Conservation (phyloP, 805 yeast genomes). For the Cyberlindnera amylophila region DNA sequence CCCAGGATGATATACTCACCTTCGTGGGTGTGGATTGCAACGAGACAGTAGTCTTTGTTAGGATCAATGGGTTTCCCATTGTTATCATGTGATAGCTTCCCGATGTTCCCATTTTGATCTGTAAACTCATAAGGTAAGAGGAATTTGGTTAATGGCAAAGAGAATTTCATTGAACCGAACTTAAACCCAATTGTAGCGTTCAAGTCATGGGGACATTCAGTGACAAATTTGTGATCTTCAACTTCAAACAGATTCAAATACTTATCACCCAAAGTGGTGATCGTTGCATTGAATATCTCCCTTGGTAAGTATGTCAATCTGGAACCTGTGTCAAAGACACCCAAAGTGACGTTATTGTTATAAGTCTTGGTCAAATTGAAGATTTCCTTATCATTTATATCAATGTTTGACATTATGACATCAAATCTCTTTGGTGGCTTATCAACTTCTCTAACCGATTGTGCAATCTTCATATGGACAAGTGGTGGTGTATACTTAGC, state of each 20-base stretch:
- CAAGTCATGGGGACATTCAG: not conserved
- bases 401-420: conserved; percentile 14
- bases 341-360: conserved; percentile 9
- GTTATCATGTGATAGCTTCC: not conserved
- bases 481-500: conserved; percentile 35
- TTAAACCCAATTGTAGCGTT: not conserved
- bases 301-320: conserved; percentile 19
- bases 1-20: conserved; percentile 18
- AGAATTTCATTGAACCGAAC: not conserved
- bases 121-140: not conserved
- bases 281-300: conserved; percentile 5
- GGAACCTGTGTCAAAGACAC: conserved; percentile 24
- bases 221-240: not conserved
- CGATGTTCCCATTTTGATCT: not conserved
- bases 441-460: not conserved
- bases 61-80: not conserved
- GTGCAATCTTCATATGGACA: conserved; percentile 31
- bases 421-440: conserved; percentile 14
- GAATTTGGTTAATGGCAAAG: not conserved
- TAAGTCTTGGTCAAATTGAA: conserved; percentile 6
- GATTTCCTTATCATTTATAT: conserved; percentile 5
- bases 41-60: conserved; percentile 10
- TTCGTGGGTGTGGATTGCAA: conserved; percentile 14
- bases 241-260: not conserved
- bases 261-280: not conserved